Evolutionary conservation across 225 moss, liverwort and hornwort genomes (phyloP).

Genomic region (Straminergon stramineum): DNA sequence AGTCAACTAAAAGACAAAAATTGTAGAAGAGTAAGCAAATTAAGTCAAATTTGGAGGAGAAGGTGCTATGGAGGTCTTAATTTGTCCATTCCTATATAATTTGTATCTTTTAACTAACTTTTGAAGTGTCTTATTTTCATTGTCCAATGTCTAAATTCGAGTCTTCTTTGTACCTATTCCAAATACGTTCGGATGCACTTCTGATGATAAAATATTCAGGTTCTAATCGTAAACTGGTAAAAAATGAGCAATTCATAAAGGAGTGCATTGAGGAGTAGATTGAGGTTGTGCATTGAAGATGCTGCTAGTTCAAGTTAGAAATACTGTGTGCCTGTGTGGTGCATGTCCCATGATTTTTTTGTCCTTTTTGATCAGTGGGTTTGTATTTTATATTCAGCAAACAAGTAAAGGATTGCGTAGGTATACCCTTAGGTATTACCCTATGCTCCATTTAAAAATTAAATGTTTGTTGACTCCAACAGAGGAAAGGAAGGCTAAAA

Average conservation of each 20-base stretch:
- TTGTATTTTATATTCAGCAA: neutral
- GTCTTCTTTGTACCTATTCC: neutral
- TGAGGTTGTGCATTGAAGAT: neutral
- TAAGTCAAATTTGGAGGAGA: neutral
- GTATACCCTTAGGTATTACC: too few relatives aligned
- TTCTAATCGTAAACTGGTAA: accelerated
- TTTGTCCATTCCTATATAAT: neutral
- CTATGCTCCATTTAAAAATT: neutral
- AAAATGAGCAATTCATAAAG: neutral
- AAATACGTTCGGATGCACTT: neutral
- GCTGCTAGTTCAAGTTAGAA: too few relatives aligned
- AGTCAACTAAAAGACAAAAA: neutral
- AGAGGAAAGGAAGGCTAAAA: neutral
- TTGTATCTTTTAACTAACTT: neutral
- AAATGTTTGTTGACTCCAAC: neutral
- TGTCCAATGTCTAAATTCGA: neutral
- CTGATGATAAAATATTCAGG: neutral
- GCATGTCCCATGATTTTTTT: neutral
- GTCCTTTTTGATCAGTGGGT: neutral
- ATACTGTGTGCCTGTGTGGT: neutral
- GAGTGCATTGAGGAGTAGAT: neutral
- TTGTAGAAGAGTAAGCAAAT: neutral
- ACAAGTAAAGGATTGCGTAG: neutral
- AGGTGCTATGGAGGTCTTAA: neutral
- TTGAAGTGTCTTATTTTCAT: neutral